phyloP scores from a whole-genome alignment of 345 rosid species.

The sweet orange (Citrus sinensis) region DNA sequence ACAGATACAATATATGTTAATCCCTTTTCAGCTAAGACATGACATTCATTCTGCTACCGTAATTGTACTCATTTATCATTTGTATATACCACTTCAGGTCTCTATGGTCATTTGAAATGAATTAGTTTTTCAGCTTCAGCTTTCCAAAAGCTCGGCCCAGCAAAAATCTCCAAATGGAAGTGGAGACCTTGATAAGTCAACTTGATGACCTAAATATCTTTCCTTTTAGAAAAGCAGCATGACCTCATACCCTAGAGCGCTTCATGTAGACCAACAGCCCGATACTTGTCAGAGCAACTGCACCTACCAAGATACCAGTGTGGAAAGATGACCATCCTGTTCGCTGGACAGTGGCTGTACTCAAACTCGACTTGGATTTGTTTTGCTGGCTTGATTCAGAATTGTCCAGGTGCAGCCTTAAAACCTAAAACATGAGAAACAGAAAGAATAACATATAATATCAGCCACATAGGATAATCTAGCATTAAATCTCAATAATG shows the following conservation, averaged over 20 bases:
- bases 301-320: constrained; percentile 53
- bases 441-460: not conserved
- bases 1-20: too few species aligned
- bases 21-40: too few species aligned
- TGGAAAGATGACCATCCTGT: constrained; percentile 34
- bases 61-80: not conserved
- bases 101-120: not conserved
- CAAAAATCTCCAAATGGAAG: not conserved
- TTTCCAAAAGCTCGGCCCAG: not conserved
- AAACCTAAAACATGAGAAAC: constrained; percentile 34
- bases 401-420: constrained; percentile 73
- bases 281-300: constrained; percentile 61
- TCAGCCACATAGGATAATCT: not conserved
- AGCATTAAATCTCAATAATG: not conserved
- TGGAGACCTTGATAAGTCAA: too few species aligned
- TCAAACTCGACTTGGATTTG: constrained; percentile 11
- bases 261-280: constrained; percentile 63
- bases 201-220: not conserved
- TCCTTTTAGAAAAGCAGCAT: not conserved
- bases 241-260: constrained; percentile 51
- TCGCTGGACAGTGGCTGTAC: constrained; percentile 16
- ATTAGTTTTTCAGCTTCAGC: not conserved
- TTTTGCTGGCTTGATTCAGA: constrained; percentile 34
- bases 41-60: not conserved
- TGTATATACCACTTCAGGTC: not conserved